A percentile compares a stretch with the other conserved stretches of the same genome.
These are phyloP conservation scores for Lumnitzera littorea DNA, from an alignment of 345 rosid genomes.

Conservation along the genomic window DNA sequence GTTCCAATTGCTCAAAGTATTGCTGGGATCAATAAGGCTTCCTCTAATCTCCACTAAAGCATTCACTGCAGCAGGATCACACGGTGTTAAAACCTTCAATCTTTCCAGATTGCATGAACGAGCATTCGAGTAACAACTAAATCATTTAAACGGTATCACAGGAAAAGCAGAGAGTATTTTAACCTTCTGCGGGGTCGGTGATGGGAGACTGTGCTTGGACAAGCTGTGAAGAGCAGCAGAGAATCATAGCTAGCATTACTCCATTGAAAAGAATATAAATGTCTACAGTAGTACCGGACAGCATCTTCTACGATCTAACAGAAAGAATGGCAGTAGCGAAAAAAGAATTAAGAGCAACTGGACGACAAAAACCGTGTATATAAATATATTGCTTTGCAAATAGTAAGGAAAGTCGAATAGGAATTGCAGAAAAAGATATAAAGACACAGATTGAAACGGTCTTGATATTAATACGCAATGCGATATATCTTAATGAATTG, in stretches of 20 bases:
- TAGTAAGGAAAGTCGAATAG: no score
- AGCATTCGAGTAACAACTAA: neutral
- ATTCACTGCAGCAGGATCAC: slow-evolving; percentile 30
- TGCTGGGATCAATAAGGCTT: slow-evolving; percentile 49
- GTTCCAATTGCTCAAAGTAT: slow-evolving; percentile 64
- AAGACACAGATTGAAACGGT: no score
- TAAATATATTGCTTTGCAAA: no score
- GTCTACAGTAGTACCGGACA: no score
- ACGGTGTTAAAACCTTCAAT: neutral
- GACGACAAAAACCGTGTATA: no score
- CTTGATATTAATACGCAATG: no score
- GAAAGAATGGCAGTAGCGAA: no score
- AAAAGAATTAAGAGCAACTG: no score
- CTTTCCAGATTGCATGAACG: neutral
- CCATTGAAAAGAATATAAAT: neutral
- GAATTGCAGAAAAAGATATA: no score
- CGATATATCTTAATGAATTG: no score
- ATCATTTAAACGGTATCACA: neutral
- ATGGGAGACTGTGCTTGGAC: slow-evolving; percentile 32
- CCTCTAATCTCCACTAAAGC: slow-evolving; percentile 52
- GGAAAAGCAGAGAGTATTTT: neutral
- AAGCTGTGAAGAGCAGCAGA: slow-evolving; percentile 31
- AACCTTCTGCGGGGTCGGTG: slow-evolving; percentile 74
- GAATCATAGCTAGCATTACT: slow-evolving; percentile 25
- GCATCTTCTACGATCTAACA: no score